These are phyloP conservation scores for Penicillium paradoxum DNA, from an alignment of 495 filamentous ascomycete genomes.

Conservation along the genomic window DNA sequence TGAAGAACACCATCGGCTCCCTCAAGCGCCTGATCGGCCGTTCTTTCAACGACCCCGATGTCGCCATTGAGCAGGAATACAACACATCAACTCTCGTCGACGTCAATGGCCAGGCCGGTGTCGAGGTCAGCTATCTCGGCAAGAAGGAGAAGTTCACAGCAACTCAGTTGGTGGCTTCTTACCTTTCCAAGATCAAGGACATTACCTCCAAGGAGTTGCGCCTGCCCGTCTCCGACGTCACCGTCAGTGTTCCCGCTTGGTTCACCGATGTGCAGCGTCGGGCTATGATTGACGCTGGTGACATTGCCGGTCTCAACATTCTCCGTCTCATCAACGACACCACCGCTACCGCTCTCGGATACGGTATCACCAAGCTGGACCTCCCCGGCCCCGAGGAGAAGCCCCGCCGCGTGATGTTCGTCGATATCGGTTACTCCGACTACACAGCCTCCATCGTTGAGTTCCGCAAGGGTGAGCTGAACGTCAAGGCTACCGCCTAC, in stretches of 20 bases:
- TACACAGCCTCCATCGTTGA: slow-evolving; percentile 92
- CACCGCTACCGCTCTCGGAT: slow-evolving; percentile 91
- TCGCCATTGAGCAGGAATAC: slow-evolving; percentile 85
- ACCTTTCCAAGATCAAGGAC: slow-evolving; percentile 86
- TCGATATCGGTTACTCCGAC: slow-evolving; percentile 96
- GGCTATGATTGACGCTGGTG: slow-evolving; percentile 83
- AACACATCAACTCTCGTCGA: slow-evolving; percentile 86
- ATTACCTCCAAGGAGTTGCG: slow-evolving; percentile 84
- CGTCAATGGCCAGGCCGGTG: slow-evolving; percentile 88
- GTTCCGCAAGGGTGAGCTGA: slow-evolving; percentile 94
- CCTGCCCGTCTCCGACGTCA: slow-evolving; percentile 89
- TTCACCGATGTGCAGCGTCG: slow-evolving; percentile 94
- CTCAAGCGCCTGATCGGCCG: slow-evolving; percentile 91
- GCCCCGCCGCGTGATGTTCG: slow-evolving; percentile 82
- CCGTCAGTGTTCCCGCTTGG: slow-evolving; percentile 92
- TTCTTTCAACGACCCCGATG: slow-evolving; percentile 80
- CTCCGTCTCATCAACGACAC: slow-evolving; percentile 97
- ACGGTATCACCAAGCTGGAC: slow-evolving; percentile 95
- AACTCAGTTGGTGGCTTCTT: slow-evolving; percentile 90
- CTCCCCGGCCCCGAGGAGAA: slow-evolving; percentile 87
- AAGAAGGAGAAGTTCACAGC: slow-evolving; percentile 92
- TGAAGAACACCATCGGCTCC: slow-evolving; percentile 95
- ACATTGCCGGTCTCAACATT: slow-evolving; percentile 89
- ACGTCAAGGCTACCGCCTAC: slow-evolving; percentile 86
- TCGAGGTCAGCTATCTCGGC: slow-evolving; percentile 87